A percentile compares a stretch with the other conserved stretches of the same genome.
Conservation (phyloP, 139 green algal genomes). For the Zygnema cylindricum region DNA sequence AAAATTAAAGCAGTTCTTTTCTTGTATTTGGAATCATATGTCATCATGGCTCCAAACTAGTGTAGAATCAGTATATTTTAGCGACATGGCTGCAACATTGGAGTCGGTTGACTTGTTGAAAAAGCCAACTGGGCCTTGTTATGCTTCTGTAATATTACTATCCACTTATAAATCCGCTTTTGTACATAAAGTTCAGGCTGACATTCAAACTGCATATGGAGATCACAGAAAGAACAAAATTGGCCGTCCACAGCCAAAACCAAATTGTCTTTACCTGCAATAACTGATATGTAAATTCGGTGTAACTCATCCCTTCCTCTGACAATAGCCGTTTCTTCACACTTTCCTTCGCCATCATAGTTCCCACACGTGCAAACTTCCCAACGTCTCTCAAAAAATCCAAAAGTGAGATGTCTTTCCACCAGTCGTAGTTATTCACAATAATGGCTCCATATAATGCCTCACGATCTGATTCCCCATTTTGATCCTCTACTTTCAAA, state of each 20-base stretch:
- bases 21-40: no score
- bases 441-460: conserved; percentile 19
- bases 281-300: conserved; percentile 97
- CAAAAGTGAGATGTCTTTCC: conserved; percentile 81
- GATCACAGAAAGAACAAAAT: not conserved
- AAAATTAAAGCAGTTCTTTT: no score
- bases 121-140: no score
- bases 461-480: not conserved
- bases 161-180: no score
- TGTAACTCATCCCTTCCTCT: conserved; percentile 73
- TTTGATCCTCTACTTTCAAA: not conserved
- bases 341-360: conserved; percentile 95
- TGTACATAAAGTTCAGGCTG: no score
- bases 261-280: conserved; percentile 80
- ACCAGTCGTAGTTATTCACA: conserved; percentile 68
- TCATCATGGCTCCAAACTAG: no score
- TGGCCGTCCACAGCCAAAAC: not conserved
- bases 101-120: no score
- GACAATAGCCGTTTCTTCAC: conserved; percentile 87
- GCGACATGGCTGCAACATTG: no score
- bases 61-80: no score
- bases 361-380: conserved; percentile 89
- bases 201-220: not conserved
- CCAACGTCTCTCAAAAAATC: conserved; percentile 93
- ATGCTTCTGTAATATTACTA: no score